These are phyloP conservation scores for Solanum okadae DNA, from an alignment of 257 asterid species.

Conservation along the genomic window DNA sequence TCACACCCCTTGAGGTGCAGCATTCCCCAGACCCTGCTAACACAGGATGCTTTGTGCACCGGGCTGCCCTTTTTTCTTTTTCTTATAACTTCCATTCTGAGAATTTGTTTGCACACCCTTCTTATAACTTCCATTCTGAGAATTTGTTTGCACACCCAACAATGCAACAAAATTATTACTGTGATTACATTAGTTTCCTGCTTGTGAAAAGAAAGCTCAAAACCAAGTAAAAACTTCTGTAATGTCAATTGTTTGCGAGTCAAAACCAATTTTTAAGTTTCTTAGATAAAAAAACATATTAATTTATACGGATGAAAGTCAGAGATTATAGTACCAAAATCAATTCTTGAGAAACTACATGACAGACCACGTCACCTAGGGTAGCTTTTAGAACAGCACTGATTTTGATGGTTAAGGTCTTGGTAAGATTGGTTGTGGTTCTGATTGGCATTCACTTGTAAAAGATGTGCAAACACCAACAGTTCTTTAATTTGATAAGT, in stretches of 20 bases:
- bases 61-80: background rate
- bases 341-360: background rate
- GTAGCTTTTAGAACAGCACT: background rate
- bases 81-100: too few species aligned
- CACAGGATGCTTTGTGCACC: background rate
- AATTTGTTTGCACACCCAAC: background rate
- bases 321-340: background rate
- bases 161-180: background rate
- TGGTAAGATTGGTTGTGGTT: background rate
- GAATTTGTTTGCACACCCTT: too few species aligned
- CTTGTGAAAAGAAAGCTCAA: background rate
- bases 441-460: background rate
- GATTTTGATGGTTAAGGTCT: background rate
- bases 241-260: background rate
- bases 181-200: background rate
- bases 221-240: background rate
- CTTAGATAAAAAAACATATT: background rate
- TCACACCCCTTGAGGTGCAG: background rate
- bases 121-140: background rate
- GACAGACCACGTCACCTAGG: background rate
- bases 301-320: background rate
- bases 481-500: background rate
- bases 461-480: background rate
- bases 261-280: background rate
- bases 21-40: background rate